Evolutionary conservation across 805 yeast genomes (phyloP).

Genomic region (Lipomyces orientalis): DNA sequence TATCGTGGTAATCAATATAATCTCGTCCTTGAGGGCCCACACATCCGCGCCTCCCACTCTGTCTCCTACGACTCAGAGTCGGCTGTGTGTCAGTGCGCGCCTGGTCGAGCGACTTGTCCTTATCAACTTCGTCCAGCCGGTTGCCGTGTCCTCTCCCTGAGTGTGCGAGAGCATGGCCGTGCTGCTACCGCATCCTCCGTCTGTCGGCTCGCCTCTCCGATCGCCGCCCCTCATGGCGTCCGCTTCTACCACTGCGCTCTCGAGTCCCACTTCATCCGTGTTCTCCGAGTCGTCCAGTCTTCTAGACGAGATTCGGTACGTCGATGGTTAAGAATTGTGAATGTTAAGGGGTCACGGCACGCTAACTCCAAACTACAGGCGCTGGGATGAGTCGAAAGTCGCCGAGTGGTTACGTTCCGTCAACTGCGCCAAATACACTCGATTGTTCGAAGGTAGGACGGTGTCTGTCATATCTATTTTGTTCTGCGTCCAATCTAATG

Average conservation of each 20-base stretch:
- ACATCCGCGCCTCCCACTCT: not conserved
- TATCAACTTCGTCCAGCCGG: not conserved
- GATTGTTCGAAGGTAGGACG: conserved; percentile 29
- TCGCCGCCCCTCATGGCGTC: conserved; percentile 12
- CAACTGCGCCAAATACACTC: conserved; percentile 42
- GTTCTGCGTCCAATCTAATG: not conserved
- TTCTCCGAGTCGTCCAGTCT: conserved; percentile 20
- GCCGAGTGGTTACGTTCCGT: conserved; percentile 45
- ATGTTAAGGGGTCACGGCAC: not conserved
- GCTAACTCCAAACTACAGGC: conserved; percentile 9
- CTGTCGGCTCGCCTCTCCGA: conserved; percentile 7
- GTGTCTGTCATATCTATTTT: not conserved
- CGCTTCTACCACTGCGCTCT: conserved; percentile 17
- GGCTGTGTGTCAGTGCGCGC: not conserved
- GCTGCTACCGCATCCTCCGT: not conserved
- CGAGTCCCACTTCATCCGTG: conserved; percentile 25
- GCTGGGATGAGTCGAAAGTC: conserved; percentile 43
- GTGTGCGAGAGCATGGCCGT: conserved; percentile 4
- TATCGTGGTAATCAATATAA: not conserved
- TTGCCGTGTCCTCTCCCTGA: not conserved
- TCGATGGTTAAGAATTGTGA: not conserved
- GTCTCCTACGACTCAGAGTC: not conserved
- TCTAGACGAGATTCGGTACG: conserved; percentile 25
- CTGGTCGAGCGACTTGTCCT: not conserved
- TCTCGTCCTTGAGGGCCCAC: not conserved